Percentiles rank a stretch among this genome's conserved stretches.
Conservation (phyloP, 2,329 filamentous ascomycete genomes). For the Penicillium sp. region DNA sequence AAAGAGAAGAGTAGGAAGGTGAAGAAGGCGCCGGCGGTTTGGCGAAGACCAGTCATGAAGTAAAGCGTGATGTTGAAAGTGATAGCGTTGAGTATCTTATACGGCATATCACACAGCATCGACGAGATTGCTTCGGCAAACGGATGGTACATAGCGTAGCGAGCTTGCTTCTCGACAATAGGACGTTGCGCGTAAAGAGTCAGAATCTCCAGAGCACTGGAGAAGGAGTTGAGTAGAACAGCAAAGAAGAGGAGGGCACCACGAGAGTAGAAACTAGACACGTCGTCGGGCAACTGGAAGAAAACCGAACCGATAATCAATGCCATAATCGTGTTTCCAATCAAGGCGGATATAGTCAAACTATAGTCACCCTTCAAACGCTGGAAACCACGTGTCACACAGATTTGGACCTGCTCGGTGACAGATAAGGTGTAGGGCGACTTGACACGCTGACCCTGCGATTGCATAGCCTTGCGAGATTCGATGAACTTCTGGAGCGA, state of each 20-base stretch:
- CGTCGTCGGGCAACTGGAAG: constrained; percentile 67
- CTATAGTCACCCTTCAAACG: constrained; percentile 75
- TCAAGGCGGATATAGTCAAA: constrained; percentile 65
- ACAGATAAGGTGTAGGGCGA: constrained; percentile 85
- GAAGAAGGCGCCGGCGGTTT: constrained; percentile 75
- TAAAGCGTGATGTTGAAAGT: constrained; percentile 78
- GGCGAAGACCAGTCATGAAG: constrained; percentile 79
- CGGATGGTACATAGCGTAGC: constrained; percentile 30
- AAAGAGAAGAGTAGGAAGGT: constrained; percentile 79
- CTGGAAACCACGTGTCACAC: constrained; percentile 76
- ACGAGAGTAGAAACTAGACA: constrained; percentile 73
- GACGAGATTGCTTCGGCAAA: constrained; percentile 19
- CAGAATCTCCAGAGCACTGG: constrained; percentile 65
- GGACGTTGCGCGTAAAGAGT: constrained; percentile 25
- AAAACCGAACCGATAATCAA: constrained; percentile 80
- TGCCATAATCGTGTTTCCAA: constrained; percentile 71
- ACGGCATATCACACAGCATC: constrained; percentile 57
- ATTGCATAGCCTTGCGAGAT: constrained; percentile 46
- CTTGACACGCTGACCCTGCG: constrained; percentile 55
- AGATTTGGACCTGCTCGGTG: constrained; percentile 71
- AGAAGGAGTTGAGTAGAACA: constrained; percentile 81
- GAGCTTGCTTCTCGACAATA: constrained; percentile 28
- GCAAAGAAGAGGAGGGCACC: constrained; percentile 85
- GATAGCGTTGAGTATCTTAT: constrained; percentile 72
- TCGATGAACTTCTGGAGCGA: constrained; percentile 42